phyloP scores from a whole-genome alignment of 257 asterid genomes.

The Henckelia pumila region DNA sequence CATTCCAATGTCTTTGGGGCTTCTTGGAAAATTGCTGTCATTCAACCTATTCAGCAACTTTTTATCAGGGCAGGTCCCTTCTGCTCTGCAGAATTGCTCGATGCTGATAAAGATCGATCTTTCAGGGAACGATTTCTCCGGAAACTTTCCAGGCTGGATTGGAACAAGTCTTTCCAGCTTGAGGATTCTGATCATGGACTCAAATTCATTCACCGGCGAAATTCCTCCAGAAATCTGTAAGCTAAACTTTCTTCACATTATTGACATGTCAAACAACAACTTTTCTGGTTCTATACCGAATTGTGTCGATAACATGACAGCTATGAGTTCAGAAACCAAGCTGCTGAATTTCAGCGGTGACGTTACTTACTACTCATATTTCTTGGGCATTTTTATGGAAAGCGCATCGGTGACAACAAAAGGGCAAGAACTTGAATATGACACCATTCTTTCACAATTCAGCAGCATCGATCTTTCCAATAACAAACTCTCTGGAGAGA shows the following conservation, averaged over 20 bases:
- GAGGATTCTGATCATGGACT: constrained; percentile 21
- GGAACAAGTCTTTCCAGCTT: constrained; percentile 20
- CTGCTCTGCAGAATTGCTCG: constrained; percentile 22
- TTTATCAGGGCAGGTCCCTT: constrained; percentile 25
- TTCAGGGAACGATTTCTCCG: constrained; percentile 18
- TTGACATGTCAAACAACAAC: constrained; percentile 24
- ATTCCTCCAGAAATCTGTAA: constrained; percentile 21
- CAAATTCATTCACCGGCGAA: constrained; percentile 25
- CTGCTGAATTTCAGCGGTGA: not conserved
- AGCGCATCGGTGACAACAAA: constrained; percentile 26
- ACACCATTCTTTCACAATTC: constrained; percentile 14
- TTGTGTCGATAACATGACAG: constrained; percentile 22
- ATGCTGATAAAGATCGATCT: constrained; percentile 26
- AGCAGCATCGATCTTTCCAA: constrained; percentile 30
- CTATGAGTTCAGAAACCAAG: constrained; percentile 18
- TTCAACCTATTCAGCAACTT: constrained; percentile 17
- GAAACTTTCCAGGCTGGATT: constrained; percentile 27
- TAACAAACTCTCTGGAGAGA: constrained; percentile 24
- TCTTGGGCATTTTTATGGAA: constrained; percentile 22
- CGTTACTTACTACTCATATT: not conserved
- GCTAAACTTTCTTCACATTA: constrained; percentile 22
- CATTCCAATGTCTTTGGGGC: constrained; percentile 27
- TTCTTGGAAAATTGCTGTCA: constrained; percentile 12
- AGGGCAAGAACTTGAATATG: constrained; percentile 21
- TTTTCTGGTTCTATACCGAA: constrained; percentile 21